Evolutionary conservation across 2,329 filamentous ascomycete genomes (phyloP), one percentile per base, ranked within the genome.

Genomic region (Trichothecium roseum): DNA sequence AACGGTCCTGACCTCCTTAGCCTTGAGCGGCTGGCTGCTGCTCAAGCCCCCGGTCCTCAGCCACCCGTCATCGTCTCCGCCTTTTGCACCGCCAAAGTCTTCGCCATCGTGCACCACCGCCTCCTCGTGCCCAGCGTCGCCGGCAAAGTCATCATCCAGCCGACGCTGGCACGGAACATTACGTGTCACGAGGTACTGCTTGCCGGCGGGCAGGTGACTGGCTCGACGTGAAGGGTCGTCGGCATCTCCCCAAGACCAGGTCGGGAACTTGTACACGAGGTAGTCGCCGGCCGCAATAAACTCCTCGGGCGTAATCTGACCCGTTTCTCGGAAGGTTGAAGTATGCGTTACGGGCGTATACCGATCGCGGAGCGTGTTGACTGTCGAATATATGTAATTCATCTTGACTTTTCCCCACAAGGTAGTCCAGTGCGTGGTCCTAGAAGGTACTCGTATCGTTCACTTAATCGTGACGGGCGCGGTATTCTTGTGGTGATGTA

Each of bases 261-360:
- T 94, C 8, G 89, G 91, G 63, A 98, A 98, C 68, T 95, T 96
- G 78, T 93, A 94, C 53, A 94, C 88, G 27, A 98, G 78, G 58
- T 96, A 98, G 66, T 98, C 91, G 49, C 91, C 91, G 4, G 91
- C 91, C 4, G 84, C 81, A 34, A 95, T 72, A 60, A 98, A 98
- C 69, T 98, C 91, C 54, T 95, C 89, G 14, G 89, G 89, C 0
- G 89, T 96, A 62, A 98, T 91, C 65, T 96, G 84, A 45, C 91
- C 91, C 4, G 88, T 94, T 50, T 77, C 74, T 49, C 89, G 84
- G 63, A 98, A 98, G 45, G 85, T 96, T 4, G 89, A 96, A 35
- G 78, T 93, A 59, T 94, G 81, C 40, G 78, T 79, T 51, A 94
- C 81, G 28, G 88, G 88, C 10, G 89, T 86, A 61, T 93, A 89